Base-by-base conservation (phyloP, 768 basidiomycete species). In the Suillus spraguei region DNA sequence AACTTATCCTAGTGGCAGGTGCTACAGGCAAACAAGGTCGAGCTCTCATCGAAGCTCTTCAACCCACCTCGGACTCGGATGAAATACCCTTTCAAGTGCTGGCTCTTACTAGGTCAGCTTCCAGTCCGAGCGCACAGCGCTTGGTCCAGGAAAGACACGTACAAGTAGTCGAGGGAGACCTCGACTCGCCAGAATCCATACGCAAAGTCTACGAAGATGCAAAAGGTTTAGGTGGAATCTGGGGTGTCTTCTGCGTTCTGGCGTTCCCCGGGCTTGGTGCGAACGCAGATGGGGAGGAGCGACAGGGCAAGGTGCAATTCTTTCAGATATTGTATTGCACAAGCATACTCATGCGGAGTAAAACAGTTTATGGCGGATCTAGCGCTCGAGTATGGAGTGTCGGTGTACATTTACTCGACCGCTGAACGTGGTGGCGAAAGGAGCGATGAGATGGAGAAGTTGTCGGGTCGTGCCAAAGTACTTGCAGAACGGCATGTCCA, bases 221-320 rank as follows among this genome's bases (percentile, higher is more conserved):
- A 2, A 72, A 75, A 60, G 32, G 61, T 47, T 65, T 36, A 7
- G 72, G 71, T 1, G 74, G 71, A 0, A 66, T 80, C 11, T 81
- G 76, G 76, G 80, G 79, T 13, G 79, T 81, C 4, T 80, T 76
- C 61, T 73, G 75, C 36, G 76, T 75, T 35, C 70, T 80, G 1
- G 76, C 75, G 8, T 81, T 74, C 62, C 79, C 80, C 0, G 80
- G 80, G 13, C 74, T 81, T 16, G 79, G 80, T 17, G 78, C 74
- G 4, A 74, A 75, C 60, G 77, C 76, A 13, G 75, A 78, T 38
- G 78, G 74, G 4, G 78, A 80, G 55, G 77, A 77, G 63, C 69
- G 65, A 33, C 80, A 80, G 60, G 80, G 80, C 20, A 80, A 76
- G 70, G 80, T 79, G 41, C 41, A 16, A 11, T 63, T 4, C 9